These are phyloP conservation scores for Austropuccinia psidii DNA, from an alignment of 1,284 basidiomycete genomes.

Conservation along the genomic window DNA sequence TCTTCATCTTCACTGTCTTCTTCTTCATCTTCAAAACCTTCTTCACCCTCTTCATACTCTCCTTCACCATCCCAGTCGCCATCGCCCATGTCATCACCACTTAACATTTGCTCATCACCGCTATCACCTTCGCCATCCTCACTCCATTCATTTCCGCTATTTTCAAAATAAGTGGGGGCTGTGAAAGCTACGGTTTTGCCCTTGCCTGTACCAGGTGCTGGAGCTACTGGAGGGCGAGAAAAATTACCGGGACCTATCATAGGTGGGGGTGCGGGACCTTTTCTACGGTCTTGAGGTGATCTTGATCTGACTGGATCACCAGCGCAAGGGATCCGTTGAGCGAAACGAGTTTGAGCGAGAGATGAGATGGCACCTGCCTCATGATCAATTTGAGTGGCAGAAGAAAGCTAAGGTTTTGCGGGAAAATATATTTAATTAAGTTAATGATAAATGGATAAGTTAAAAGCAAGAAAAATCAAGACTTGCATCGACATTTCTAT, in stretches of 20 bases:
- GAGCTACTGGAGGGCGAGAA: slow-evolving; percentile 42
- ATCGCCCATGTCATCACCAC: slow-evolving; percentile 59
- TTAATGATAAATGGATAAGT: background rate
- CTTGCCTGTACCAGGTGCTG: slow-evolving; percentile 37
- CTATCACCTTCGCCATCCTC: slow-evolving; percentile 54
- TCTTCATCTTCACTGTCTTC: slow-evolving; percentile 39
- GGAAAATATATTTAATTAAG: background rate
- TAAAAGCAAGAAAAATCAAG: background rate
- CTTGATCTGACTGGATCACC: slow-evolving; percentile 38
- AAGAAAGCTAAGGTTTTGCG: slow-evolving; percentile 42
- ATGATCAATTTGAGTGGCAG: slow-evolving; percentile 45
- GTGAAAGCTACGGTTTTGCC: slow-evolving; percentile 50
- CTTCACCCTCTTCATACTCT: slow-evolving; percentile 40
- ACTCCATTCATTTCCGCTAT: slow-evolving; percentile 56
- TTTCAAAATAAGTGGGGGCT: slow-evolving; percentile 53
- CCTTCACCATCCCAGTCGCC: slow-evolving; percentile 58
- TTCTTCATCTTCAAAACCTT: slow-evolving; percentile 38
- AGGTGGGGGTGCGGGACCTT: slow-evolving; percentile 40
- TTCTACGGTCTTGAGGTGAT: slow-evolving; percentile 37
- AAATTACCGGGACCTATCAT: slow-evolving; percentile 41
- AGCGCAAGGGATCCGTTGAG: slow-evolving; percentile 40
- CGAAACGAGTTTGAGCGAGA: slow-evolving; percentile 42
- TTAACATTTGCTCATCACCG: slow-evolving; percentile 38
- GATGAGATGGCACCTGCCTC: slow-evolving; percentile 44
- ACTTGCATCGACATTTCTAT: slow-evolving; percentile 89